Base-by-base conservation (phyloP, 768 basidiomycete species). In the Ramaria sp. region DNA sequence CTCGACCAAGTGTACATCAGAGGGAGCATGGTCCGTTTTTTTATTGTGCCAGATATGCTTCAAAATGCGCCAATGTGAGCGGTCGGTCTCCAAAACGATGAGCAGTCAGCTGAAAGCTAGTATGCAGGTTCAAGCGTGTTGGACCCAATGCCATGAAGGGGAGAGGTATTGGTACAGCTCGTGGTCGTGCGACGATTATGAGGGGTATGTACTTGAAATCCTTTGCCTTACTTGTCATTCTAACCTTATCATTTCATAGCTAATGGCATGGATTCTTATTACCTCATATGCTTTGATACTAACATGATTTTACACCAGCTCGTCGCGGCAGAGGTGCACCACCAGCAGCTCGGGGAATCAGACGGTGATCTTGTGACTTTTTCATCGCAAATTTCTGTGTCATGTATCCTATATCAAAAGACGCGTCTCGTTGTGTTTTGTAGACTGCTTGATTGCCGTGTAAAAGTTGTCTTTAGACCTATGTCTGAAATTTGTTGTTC, bases 31-130 rank as follows among this genome's bases (percentile, higher is more conserved):
- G 76, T 97, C 60, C 79, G 96, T 60, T 98, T 96, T 76, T 95
- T 98, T 73, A 97, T 98, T 68, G 96, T 99, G 20, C 96, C 96
- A 53, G 96, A 98, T 70, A 97, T 99, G 89, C 74, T 99, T 61
- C 89, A 97, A 67, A 98, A 98, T 67, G 96, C 96, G 13, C 96
- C 96, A 18, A 99, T 99, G 96, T 94, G 65, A 67, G 88, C 73
- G 3, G 22, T 22, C 32, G 22, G 25, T 22, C 13, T 32, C 38
- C 48, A 56, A 25, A 30, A 13, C 22, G 39, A 30, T 52, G 28
- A 22, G 27, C n/a, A 13, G 36, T 38, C 8, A 42, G 13, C 7
- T 16, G 27, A 20, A 49, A 41, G 18, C 57, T 59, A 13, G 47
- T 16, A 41, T 56, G 39, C 37, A 99, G 95, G 95, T 99, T 99